phyloP scores from a whole-genome alignment of 495 filamentous ascomycete species.

The Daldinia concentrica region DNA sequence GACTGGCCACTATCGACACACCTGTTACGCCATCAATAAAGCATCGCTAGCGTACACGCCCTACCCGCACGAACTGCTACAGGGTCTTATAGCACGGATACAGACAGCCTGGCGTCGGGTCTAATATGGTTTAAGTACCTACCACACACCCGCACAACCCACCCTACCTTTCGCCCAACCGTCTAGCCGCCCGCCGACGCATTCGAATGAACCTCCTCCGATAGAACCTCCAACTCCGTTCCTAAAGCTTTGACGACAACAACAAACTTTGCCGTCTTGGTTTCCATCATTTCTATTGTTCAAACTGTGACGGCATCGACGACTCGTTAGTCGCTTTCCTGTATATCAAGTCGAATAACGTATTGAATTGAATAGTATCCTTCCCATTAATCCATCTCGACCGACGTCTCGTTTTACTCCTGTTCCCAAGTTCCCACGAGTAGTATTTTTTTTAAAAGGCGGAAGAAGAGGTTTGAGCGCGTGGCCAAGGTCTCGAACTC shows the following conservation, averaged over 20 bases:
- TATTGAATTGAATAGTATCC: slow-evolving; percentile 2
- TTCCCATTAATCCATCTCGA: slow-evolving; percentile 19
- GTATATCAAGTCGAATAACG: slow-evolving; percentile 20
- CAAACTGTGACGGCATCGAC: neutral
- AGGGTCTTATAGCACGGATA: slow-evolving; percentile 12
- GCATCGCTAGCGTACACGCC: slow-evolving; percentile 1
- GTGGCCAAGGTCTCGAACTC: slow-evolving; percentile 26
- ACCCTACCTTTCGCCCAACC: slow-evolving; percentile 33
- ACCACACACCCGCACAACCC: slow-evolving; percentile 26
- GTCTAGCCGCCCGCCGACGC: slow-evolving; percentile 38
- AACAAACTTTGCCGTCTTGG: slow-evolving; percentile 5
- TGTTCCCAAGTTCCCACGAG: neutral
- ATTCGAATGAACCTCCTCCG: slow-evolving; percentile 40
- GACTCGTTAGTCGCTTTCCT: slow-evolving; percentile 2
- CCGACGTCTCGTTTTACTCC: slow-evolving; percentile 18
- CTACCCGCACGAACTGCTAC: slow-evolving; percentile 35
- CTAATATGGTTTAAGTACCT: slow-evolving; percentile 1
- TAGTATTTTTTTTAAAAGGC: neutral
- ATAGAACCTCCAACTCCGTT: slow-evolving; percentile 37
- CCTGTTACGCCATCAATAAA: slow-evolving; percentile 17
- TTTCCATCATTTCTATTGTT: slow-evolving; percentile 17
- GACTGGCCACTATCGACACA: slow-evolving; percentile 14
- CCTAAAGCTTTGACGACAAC: slow-evolving; percentile 19
- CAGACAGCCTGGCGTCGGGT: slow-evolving; percentile 28
- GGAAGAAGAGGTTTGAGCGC: slow-evolving; percentile 6